Conservation (phyloP, 257 asterid species). For the Rehmannia glutinosa region DNA sequence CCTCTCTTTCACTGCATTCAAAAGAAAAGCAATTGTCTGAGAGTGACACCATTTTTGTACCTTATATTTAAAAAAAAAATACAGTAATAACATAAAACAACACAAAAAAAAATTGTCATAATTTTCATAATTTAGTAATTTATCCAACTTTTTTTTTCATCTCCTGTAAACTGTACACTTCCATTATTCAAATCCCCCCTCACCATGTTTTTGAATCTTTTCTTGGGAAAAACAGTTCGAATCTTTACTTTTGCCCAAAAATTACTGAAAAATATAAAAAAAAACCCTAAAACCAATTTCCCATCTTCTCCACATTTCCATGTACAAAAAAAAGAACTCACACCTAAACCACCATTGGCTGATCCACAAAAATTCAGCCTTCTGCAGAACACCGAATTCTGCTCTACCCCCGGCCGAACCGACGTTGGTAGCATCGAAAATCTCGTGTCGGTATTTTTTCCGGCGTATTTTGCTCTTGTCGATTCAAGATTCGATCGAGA, state of each 20-base stretch:
- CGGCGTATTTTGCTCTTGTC: too few relatives aligned
- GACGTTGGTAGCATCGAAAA: too few relatives aligned
- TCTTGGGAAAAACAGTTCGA: constrained; percentile 35
- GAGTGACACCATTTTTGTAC: too few relatives aligned
- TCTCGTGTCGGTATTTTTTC: too few relatives aligned
- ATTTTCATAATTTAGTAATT: constrained; percentile 20
- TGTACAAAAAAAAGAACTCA: constrained; percentile 32
- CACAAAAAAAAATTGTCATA: constrained; percentile 5
- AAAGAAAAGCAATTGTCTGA: constrained; percentile 31
- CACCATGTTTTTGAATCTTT: constrained; percentile 37
- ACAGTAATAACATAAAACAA: background rate
- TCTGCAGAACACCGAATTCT: constrained; percentile 5
- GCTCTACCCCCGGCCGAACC: background rate
- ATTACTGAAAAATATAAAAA: constrained; percentile 15
- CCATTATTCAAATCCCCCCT: constrained; percentile 51
- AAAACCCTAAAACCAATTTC: constrained; percentile 27
- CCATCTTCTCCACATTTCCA: constrained; percentile 26
- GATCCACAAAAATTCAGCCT: constrained; percentile 69
- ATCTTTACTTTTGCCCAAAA: constrained; percentile 31
- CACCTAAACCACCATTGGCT: constrained; percentile 39
- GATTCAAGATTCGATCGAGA: constrained; percentile 33
- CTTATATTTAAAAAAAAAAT: too few relatives aligned
- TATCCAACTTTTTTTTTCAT: constrained; percentile 31
- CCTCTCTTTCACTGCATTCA: constrained; percentile 31
- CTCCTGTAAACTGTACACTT: constrained; percentile 66